Evolutionary conservation across 177 flowering plant species (phyloP).

Genomic region (Telopea speciosissima): DNA sequence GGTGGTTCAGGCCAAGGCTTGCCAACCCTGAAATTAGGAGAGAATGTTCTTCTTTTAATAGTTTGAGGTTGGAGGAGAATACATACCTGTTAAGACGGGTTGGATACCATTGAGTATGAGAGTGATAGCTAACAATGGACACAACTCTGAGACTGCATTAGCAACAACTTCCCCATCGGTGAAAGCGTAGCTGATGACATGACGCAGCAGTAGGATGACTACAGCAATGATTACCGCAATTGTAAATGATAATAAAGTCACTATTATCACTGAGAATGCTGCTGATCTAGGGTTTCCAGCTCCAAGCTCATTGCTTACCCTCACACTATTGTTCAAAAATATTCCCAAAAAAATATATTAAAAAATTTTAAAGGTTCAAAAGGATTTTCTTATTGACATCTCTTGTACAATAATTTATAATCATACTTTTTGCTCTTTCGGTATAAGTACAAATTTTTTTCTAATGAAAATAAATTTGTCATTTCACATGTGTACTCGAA

Average conservation of each 20-base stretch:
- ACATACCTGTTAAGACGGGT: slow-evolving; percentile 68
- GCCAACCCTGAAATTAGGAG: too few relatives aligned
- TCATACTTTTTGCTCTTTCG: too few relatives aligned
- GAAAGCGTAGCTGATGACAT: slow-evolving; percentile 65
- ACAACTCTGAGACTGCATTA: slow-evolving; percentile 58
- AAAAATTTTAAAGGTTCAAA: too few relatives aligned
- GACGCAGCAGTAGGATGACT: slow-evolving; percentile 35
- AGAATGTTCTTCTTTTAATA: too few relatives aligned
- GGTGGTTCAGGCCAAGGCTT: too few relatives aligned
- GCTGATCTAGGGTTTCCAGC: slow-evolving; percentile 70
- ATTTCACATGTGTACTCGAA: too few relatives aligned
- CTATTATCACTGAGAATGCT: slow-evolving; percentile 54
- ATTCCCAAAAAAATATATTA: too few relatives aligned
- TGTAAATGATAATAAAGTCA: slow-evolving; percentile 41
- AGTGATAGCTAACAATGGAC: slow-evolving; percentile 57
- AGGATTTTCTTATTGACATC: too few relatives aligned
- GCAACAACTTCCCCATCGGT: slow-evolving; percentile 58
- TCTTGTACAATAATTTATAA: too few relatives aligned
- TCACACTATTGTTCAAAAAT: slow-evolving; percentile 37
- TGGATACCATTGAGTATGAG: slow-evolving; percentile 72
- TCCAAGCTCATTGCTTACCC: slow-evolving; percentile 80
- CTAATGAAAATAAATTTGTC: too few relatives aligned
- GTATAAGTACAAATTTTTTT: too few relatives aligned
- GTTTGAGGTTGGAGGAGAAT: not conserved
- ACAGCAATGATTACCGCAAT: slow-evolving; percentile 39